Evolutionary conservation across 805 yeast species (phyloP).

Genomic region (Metschnikowia chrysomelidarum): DNA sequence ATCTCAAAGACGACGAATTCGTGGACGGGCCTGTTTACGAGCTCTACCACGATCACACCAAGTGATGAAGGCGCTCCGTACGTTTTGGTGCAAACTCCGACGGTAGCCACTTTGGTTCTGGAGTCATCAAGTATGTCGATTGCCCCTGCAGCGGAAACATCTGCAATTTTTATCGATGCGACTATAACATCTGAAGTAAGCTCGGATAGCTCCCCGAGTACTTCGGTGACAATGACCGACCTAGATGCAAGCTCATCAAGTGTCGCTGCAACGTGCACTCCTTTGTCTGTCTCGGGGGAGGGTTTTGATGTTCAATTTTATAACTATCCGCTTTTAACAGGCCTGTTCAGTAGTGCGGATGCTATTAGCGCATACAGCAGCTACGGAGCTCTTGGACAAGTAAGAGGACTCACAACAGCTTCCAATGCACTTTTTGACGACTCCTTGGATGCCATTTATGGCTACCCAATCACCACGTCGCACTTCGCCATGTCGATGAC

Average conservation of each 20-base stretch:
- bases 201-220: too few relatives aligned
- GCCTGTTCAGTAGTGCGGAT: slow-evolving; percentile 1
- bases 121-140: too few relatives aligned
- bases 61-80: slow-evolving; percentile 20
- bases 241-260: too few relatives aligned
- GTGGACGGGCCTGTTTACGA: slow-evolving; percentile 8
- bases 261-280: too few relatives aligned
- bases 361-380: slow-evolving; percentile 7
- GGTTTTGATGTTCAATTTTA: slow-evolving; percentile 13
- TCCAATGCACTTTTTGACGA: not conserved
- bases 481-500: slow-evolving; percentile 6
- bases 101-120: too few relatives aligned
- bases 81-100: slow-evolving; percentile 15
- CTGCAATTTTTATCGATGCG: too few relatives aligned
- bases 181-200: too few relatives aligned
- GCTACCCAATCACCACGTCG: slow-evolving; percentile 2
- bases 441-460: slow-evolving; percentile 1
- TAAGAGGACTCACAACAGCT: slow-evolving; percentile 5
- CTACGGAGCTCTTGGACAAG: slow-evolving; percentile 1
- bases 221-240: too few relatives aligned
- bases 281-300: not conserved
- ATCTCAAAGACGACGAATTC: slow-evolving; percentile 9
- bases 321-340: slow-evolving; percentile 4
- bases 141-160: too few relatives aligned
- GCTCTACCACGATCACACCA: too few relatives aligned